These are phyloP conservation scores for Neofusicoccum kwambonambiense DNA, from an alignment of 2,329 filamentous ascomycete species.

Conservation along the genomic window DNA sequence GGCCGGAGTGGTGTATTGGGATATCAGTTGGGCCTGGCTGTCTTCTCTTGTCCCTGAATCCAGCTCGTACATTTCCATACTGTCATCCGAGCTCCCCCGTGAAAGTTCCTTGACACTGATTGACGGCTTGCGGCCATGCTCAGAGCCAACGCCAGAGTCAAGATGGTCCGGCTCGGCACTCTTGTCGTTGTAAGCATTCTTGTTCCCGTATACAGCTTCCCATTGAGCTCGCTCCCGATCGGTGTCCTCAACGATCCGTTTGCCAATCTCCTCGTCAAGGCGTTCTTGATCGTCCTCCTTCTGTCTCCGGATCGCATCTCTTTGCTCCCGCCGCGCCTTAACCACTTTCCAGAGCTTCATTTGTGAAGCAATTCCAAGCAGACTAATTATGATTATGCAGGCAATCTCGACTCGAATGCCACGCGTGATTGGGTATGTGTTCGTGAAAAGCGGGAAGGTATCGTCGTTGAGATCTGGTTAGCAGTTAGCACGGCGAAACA, in stretches of 20 bases:
- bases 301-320: slow-evolving; percentile 47
- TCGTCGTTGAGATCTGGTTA: slow-evolving; percentile 67
- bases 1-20: slow-evolving; percentile 15
- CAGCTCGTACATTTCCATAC: slow-evolving; percentile 58
- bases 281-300: slow-evolving; percentile 59
- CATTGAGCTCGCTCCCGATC: slow-evolving; percentile 65
- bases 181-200: slow-evolving; percentile 31
- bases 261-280: slow-evolving; percentile 70
- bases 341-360: slow-evolving; percentile 83
- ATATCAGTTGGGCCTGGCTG: slow-evolving; percentile 42
- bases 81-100: slow-evolving; percentile 41
- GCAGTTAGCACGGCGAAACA: neutral
- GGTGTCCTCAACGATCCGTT: slow-evolving; percentile 62
- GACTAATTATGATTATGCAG: slow-evolving; percentile 68
- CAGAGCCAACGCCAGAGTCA: slow-evolving; percentile 52
- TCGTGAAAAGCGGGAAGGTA: slow-evolving; percentile 73
- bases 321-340: slow-evolving; percentile 50
- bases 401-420: slow-evolving; percentile 85
- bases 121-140: slow-evolving; percentile 33
- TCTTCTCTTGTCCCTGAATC: slow-evolving; percentile 27
- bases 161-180: slow-evolving; percentile 33
- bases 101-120: slow-evolving; percentile 32
- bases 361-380: slow-evolving; percentile 79
- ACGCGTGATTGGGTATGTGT: slow-evolving; percentile 80
- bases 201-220: slow-evolving; percentile 75